Evolutionary conservation across 2,329 filamentous ascomycete genomes (phyloP), one percentile per base, ranked within the genome.

Genomic region (Fusarium domesticum): DNA sequence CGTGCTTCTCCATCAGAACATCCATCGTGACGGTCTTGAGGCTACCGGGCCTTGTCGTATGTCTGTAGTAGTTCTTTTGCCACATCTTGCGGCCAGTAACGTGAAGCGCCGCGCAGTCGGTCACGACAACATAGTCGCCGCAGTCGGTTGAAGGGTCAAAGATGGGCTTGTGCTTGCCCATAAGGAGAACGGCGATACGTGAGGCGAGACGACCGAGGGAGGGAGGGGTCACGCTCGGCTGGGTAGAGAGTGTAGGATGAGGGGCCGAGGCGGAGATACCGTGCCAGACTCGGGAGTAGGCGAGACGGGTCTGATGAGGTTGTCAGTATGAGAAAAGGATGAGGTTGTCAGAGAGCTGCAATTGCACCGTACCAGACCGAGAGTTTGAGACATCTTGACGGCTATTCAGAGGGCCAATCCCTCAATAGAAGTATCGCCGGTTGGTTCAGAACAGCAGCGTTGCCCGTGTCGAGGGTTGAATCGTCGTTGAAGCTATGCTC

Each of bases 131-230:
- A 70, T 98, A 98, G 81, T 98, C 93, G 59, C 93, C 93, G 77
- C 93, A 97, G 77, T 98, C 93, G 50, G 91, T 96, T 17, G 90
- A 96, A 2, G 93, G 93, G 71, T 97, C 89, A 74, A 84, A 98
- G 69, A 93, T 96, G 17, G 93, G 93, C 74, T 98, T 98, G 79
- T 98, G 87, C 77, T 98, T 98, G 72, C 93, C 93, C 91, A 97
- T 96, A 40, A 96, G 82, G 48, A 89, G 77, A 42, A 85, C 76
- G 50, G 91, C 92, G 68, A 96, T 96, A 52, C 86, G 83, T 41
- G 86, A 89, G 50, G 92, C 92, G 39, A 96, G 78, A 33, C 92
- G 89, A 58, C 92, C 92, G 32, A 96, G 85, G n/a, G 89, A 84
- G 12, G 90, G 89, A 15, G 82, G 77, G 16, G 83, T 83, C 18